Base-by-base conservation (phyloP, 371 early-diverging fungal species). In the Rhizopus stolonifer region DNA sequence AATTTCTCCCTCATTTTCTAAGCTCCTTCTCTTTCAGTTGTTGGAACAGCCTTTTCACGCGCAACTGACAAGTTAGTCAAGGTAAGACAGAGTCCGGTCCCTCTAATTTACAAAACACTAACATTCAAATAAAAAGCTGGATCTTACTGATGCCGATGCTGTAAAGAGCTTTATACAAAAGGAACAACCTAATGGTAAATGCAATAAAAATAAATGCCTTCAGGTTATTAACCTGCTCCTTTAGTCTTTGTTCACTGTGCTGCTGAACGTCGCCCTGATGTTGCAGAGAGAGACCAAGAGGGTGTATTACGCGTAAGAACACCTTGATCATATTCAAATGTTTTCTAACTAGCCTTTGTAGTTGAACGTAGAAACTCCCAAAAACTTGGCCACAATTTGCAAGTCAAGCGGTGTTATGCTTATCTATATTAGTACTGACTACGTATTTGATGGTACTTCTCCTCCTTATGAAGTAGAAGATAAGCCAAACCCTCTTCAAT, bases 391-490 rank as follows among this genome's bases (percentile, higher is more conserved):
- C 1, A 60, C 49, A 19, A 50, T 79, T 15, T 76, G 83, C 39
- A 72, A 78, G 23, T 49, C 63, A 9, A 54, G 62, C 7, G 73
- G 71, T 6, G 74, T 84, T 21, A 70, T 80, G 61, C 58, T 93
- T 42, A 72, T 91, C 15, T 92, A 92, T 63, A 84, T 94, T 17
- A 92, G 92, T n/a, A 90, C 95, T 0, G 94, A 94, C 67, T 93
- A 93, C 60, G 94, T 94, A 10, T 94, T 93, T 75, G 94, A 94
- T 54, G 95, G 95, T 31, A 85, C 69, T 4, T 63, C 62, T 1
- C 91, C 93, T 22, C 91, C 90, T 11, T 94, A 92, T 57, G 71
- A 87, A 17, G 83, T 84, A 2, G 74, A 73, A 32, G 89, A 81
- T 56, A 62, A 50, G 56, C 82, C 89, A 7, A 84, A 89, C 54